A percentile compares a stretch with the other conserved stretches of the same genome.
phyloP scores from a whole-genome alignment of 495 filamentous ascomycete species.

The Endocarpon pusillum region DNA sequence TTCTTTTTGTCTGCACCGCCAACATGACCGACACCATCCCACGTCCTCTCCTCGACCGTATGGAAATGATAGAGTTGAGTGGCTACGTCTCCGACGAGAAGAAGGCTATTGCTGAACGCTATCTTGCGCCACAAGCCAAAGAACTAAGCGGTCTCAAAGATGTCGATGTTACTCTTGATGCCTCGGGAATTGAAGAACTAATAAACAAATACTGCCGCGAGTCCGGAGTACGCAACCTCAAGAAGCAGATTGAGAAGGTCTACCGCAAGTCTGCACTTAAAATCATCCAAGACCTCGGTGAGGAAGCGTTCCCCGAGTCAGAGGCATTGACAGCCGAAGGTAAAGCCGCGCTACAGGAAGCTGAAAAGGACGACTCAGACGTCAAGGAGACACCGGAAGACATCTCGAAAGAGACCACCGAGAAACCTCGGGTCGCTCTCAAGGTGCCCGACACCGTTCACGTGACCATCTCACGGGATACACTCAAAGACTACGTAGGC shows the following conservation, averaged over 20 bases:
- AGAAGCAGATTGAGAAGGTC: slow-evolving; percentile 99
- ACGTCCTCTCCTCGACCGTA: slow-evolving; percentile 81
- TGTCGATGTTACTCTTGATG: slow-evolving; percentile 66
- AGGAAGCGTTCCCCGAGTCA: slow-evolving; percentile 65
- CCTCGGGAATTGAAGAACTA: slow-evolving; percentile 80
- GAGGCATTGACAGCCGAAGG: slow-evolving; percentile 78
- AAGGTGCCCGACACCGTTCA: slow-evolving; percentile 78
- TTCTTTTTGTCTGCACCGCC: slow-evolving; percentile 96
- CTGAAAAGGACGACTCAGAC: slow-evolving; percentile 42
- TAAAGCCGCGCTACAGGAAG: slow-evolving; percentile 60
- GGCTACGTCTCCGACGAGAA: slow-evolving; percentile 98
- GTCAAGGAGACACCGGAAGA: slow-evolving; percentile 38
- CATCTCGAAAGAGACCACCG: slow-evolving; percentile 52
- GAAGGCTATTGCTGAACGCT: slow-evolving; percentile 92
- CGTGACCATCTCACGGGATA: slow-evolving; percentile 74
- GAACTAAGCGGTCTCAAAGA: slow-evolving; percentile 81
- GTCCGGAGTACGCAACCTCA: slow-evolving; percentile 90
- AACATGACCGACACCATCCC: slow-evolving; percentile 99
- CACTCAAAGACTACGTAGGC: slow-evolving; percentile 93
- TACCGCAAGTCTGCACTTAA: slow-evolving; percentile 95
- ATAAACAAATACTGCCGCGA: slow-evolving; percentile 98
- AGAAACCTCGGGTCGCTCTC: slow-evolving; percentile 61
- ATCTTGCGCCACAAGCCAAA: slow-evolving; percentile 79
- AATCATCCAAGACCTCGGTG: slow-evolving; percentile 88
- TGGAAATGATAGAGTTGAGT: slow-evolving; percentile 95